Percentiles rank a stretch among this genome's conserved stretches.
phyloP scores from a whole-genome alignment of 495 filamentous ascomycete species.

The Trichoderma parareesei region DNA sequence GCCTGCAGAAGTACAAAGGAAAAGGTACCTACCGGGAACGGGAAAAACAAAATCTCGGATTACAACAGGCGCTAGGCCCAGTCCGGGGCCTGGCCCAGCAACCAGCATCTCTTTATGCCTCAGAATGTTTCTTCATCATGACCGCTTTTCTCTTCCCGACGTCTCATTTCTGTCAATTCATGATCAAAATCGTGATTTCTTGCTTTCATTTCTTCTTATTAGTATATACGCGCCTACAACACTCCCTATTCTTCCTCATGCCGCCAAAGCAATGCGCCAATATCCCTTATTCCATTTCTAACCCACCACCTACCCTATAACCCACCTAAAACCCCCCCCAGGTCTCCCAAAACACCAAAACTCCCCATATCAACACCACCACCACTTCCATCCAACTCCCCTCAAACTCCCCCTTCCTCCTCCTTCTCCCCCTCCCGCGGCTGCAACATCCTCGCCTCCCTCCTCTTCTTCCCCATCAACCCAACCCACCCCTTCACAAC shows the following conservation, averaged over 20 bases:
- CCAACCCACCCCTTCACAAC: background rate
- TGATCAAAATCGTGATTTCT: no score
- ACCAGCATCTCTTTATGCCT: background rate
- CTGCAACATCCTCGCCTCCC: background rate
- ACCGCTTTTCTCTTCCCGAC: no score
- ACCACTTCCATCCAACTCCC: background rate
- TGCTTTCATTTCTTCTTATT: no score
- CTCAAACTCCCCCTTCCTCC: background rate
- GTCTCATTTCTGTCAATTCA: no score
- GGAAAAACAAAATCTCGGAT: background rate
- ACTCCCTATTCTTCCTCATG: no score
- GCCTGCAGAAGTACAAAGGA: no score
- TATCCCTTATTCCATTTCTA: no score
- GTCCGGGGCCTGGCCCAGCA: background rate
- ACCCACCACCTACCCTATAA: no score
- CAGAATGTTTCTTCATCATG: background rate
- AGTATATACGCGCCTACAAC: no score
- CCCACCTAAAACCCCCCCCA: background rate
- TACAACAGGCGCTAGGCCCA: background rate
- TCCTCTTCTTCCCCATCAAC: background rate
- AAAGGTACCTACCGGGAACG: background rate
- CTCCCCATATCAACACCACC: background rate
- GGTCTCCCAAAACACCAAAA: background rate
- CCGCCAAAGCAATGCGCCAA: no score
- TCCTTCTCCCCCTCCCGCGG: background rate